These are phyloP conservation scores for Oxytropis ochrocephala DNA, from an alignment of 306 rosid genomes.

Conservation along the genomic window DNA sequence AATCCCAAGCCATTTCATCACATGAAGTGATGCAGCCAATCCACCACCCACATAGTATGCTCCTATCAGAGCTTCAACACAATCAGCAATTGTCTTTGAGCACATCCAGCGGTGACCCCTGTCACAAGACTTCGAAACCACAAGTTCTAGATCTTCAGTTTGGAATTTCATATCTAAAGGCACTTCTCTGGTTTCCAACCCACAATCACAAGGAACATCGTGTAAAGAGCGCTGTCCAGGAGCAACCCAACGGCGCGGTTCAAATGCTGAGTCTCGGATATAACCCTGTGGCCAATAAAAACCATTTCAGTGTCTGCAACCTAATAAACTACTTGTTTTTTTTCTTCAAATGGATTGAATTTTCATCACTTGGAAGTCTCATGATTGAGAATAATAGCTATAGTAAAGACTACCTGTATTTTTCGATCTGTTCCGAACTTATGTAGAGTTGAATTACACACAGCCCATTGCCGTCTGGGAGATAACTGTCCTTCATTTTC, in stretches of 20 bases:
- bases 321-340: too few species aligned
- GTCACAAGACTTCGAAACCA: conserved; percentile 71
- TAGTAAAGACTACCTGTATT: conserved; percentile 53
- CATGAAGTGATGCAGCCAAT: conserved; percentile 58
- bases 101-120: conserved; percentile 90
- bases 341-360: conserved; percentile 69
- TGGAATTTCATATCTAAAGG: conserved; percentile 63
- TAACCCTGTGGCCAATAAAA: conserved; percentile 75
- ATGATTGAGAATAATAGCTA: conserved; percentile 42
- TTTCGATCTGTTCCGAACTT: conserved; percentile 51
- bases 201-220: conserved; percentile 60
- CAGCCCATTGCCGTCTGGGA: conserved; percentile 35
- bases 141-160: conserved; percentile 58
- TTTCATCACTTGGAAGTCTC: conserved; percentile 69
- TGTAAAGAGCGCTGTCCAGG: conserved; percentile 68
- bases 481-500: conserved; percentile 78
- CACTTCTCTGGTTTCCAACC: conserved; percentile 75
- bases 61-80: conserved; percentile 91
- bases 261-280: conserved; percentile 78
- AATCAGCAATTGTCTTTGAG: conserved; percentile 83
- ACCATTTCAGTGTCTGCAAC: too few species aligned
- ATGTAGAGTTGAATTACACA: conserved; percentile 75
- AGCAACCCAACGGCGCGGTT: conserved; percentile 96
- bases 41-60: conserved; percentile 85
- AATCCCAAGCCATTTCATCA: conserved; percentile 81